phyloP scores from a whole-genome alignment of 805 yeast species.

The Nakazawaea anatomiae region DNA sequence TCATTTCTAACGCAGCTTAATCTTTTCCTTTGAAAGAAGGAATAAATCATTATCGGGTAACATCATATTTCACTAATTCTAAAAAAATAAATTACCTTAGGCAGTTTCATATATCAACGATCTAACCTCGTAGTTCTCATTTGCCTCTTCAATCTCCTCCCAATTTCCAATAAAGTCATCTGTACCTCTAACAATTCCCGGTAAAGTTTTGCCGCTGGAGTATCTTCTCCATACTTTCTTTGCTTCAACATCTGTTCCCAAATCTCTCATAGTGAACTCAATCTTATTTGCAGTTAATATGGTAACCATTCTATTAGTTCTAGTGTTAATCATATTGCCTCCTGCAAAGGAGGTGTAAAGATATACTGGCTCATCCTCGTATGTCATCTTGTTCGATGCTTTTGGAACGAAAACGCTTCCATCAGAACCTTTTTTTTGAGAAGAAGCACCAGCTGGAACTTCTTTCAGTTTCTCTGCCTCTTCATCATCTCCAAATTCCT shows the following conservation, averaged over 20 bases:
- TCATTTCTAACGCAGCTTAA: too few species aligned
- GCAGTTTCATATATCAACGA: constrained; percentile 62
- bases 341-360: constrained; percentile 85
- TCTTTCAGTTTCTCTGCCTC: constrained; percentile 1
- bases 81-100: constrained; percentile 17
- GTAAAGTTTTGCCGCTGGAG: constrained; percentile 66
- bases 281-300: constrained; percentile 72
- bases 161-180: constrained; percentile 82
- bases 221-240: constrained; percentile 78
- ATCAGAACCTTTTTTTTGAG: constrained; percentile 8
- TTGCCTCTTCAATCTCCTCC: constrained; percentile 76
- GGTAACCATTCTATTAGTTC: constrained; percentile 71
- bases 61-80: too few species aligned
- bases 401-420: constrained; percentile 27
- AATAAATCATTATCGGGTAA: too few species aligned
- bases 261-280: constrained; percentile 62
- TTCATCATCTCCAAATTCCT: background rate
- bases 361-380: constrained; percentile 58
- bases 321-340: constrained; percentile 70
- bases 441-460: background rate
- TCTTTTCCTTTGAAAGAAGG: too few species aligned
- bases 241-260: constrained; percentile 86
- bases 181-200: constrained; percentile 79
- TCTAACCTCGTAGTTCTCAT: constrained; percentile 66
- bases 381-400: constrained; percentile 22